These are phyloP conservation scores for Rhizophora mangle DNA, from an alignment of 345 rosid species.

Conservation along the genomic window DNA sequence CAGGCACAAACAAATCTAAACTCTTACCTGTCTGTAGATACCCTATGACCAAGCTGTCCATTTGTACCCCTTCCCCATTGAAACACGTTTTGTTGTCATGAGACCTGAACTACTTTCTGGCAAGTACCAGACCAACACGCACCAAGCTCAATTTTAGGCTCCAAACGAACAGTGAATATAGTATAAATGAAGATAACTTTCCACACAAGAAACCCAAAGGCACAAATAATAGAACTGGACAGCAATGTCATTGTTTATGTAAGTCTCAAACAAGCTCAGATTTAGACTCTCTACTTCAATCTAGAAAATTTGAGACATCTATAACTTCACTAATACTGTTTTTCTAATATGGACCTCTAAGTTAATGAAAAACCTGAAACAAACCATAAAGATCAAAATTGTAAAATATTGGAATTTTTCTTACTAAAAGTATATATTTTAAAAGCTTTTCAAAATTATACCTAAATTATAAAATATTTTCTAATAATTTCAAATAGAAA, in stretches of 20 bases:
- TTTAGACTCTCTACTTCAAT: too few relatives aligned
- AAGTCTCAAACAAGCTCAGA: background rate
- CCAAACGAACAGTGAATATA: slow-evolving; percentile 3
- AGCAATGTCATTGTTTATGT: slow-evolving; percentile 26
- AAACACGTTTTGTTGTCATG: slow-evolving; percentile 71
- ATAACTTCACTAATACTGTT: too few relatives aligned
- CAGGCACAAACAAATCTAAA: background rate
- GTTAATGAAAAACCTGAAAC: too few relatives aligned
- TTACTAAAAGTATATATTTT: too few relatives aligned
- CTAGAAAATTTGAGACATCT: too few relatives aligned
- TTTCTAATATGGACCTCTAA: too few relatives aligned
- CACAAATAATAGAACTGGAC: slow-evolving; percentile 21
- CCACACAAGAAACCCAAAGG: slow-evolving; percentile 15
- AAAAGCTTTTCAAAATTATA: too few relatives aligned
- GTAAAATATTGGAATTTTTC: too few relatives aligned
- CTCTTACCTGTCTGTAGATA: slow-evolving; percentile 64
- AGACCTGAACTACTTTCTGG: slow-evolving; percentile 76
- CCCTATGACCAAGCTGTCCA: slow-evolving; percentile 95
- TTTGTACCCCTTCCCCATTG: slow-evolving; percentile 99
- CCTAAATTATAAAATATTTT: too few relatives aligned
- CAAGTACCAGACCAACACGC: slow-evolving; percentile 16
- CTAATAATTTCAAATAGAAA: too few relatives aligned
- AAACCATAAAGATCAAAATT: too few relatives aligned
- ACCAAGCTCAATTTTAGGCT: slow-evolving; percentile 14
- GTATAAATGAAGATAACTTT: slow-evolving; percentile 1